Evolutionary conservation across 176 grass and related monocot species (phyloP).

Genomic region (Juncus inflexus): DNA sequence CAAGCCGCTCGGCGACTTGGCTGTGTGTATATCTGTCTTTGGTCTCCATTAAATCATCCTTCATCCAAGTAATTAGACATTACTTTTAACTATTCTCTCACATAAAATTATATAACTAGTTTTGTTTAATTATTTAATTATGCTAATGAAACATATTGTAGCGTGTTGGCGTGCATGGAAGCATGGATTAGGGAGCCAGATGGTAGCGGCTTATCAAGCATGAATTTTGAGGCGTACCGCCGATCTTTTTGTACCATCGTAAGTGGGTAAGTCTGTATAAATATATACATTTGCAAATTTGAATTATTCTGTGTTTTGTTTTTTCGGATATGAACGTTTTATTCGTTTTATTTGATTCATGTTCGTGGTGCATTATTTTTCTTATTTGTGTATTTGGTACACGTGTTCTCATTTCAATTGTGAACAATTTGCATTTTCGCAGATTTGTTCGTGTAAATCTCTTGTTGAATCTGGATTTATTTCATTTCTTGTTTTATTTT

Average conservation of each 20-base stretch:
- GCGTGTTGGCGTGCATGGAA: conserved; percentile 28
- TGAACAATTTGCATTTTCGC: neutral
- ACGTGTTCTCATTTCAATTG: neutral
- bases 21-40: conserved; percentile 41
- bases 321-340: too few relatives aligned
- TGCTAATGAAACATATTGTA: conserved; percentile 15
- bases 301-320: neutral
- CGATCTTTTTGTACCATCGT: conserved; percentile 36
- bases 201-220: conserved; percentile 1
- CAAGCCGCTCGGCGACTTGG: conserved; percentile 13
- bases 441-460: neutral
- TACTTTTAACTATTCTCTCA: neutral
- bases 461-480: neutral
- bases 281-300: neutral
- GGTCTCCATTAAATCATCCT: conserved; percentile 20
- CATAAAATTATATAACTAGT: neutral
- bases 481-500: neutral
- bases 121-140: neutral
- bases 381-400: neutral
- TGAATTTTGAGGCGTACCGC: conserved; percentile 49
- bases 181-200: conserved; percentile 40
- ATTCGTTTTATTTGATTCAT: too few relatives aligned
- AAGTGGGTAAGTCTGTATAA: conserved; percentile 30
- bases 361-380: too few relatives aligned
- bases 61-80: conserved; percentile 19